Percentiles rank a stretch among this genome's conserved stretches.
phyloP scores from a whole-genome alignment of 306 rosid genomes.

The Fagus crenata region DNA sequence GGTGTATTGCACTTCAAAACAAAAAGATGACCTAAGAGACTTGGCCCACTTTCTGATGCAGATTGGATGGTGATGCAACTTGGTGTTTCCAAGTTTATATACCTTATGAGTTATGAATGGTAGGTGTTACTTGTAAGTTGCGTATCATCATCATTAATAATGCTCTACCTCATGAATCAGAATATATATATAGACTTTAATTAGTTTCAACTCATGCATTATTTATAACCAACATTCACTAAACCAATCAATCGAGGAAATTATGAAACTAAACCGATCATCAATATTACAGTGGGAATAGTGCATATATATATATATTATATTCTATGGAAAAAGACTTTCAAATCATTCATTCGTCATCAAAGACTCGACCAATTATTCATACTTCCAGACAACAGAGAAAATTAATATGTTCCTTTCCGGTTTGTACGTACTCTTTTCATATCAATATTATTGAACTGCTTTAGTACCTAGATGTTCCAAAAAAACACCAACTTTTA shows the following conservation, averaged over 20 bases:
- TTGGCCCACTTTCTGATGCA: conserved; percentile 48
- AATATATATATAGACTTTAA: background rate
- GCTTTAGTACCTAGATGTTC: no score
- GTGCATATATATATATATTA: background rate
- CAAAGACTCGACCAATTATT: no score
- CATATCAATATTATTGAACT: no score
- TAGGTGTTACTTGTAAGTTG: background rate
- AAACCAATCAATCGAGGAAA: no score
- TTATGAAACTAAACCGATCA: background rate
- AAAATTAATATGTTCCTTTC: no score
- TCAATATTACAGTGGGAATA: background rate
- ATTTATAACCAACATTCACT: no score
- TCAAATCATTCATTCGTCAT: background rate
- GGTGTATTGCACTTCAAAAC: conserved; percentile 41
- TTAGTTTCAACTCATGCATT: no score
- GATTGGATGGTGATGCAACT: conserved; percentile 37
- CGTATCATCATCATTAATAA: background rate
- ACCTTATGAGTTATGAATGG: conserved; percentile 22
- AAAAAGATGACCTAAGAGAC: conserved; percentile 41
- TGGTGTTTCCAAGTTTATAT: conserved; percentile 20
- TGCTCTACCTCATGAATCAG: conserved; percentile 20
- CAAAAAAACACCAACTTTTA: no score
- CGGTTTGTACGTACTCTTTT: no score
- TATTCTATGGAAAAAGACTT: background rate
- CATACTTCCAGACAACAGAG: no score